Percentiles rank a stretch among this genome's conserved stretches.
phyloP scores from a whole-genome alignment of 106 monocot genomes.

The Iris macrosiphon region DNA sequence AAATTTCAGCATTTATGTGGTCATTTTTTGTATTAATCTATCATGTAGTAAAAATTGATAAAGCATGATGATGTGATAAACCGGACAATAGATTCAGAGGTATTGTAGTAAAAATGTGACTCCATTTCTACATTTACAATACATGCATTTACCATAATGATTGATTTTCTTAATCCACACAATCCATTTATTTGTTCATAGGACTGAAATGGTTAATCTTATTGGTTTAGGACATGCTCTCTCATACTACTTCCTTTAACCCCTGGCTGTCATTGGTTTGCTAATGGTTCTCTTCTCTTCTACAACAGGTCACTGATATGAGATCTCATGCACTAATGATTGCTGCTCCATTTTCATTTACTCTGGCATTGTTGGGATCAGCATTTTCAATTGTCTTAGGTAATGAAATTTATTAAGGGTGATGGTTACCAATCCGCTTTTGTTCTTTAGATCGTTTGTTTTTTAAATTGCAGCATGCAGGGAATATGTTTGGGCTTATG shows the following conservation, averaged over 20 bases:
- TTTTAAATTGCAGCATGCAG: slow-evolving; percentile 25
- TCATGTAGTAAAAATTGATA: no score
- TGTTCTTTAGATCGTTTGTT: background rate
- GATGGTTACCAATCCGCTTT: background rate
- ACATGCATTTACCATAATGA: no score
- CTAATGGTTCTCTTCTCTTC: background rate
- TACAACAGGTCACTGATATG: slow-evolving; percentile 30
- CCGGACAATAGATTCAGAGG: no score
- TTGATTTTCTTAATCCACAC: background rate
- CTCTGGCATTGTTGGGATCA: slow-evolving; percentile 24
- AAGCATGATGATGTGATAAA: no score
- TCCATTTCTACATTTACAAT: no score
- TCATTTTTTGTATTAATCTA: no score
- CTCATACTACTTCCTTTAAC: background rate
- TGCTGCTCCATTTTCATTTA: slow-evolving; percentile 40
- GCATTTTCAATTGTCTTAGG: slow-evolving; percentile 24
- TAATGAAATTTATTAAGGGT: slow-evolving; percentile 15
- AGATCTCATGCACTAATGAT: slow-evolving; percentile 27
- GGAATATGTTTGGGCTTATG: slow-evolving; percentile 46
- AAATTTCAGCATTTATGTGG: no score
- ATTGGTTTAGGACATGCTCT: background rate
- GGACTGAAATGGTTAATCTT: background rate
- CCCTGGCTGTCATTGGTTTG: no score
- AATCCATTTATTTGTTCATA: background rate
- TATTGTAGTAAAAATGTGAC: no score